Evolutionary conservation across 1,139 yeast species (phyloP).

Genomic region (Kodamaea anthophila): DNA sequence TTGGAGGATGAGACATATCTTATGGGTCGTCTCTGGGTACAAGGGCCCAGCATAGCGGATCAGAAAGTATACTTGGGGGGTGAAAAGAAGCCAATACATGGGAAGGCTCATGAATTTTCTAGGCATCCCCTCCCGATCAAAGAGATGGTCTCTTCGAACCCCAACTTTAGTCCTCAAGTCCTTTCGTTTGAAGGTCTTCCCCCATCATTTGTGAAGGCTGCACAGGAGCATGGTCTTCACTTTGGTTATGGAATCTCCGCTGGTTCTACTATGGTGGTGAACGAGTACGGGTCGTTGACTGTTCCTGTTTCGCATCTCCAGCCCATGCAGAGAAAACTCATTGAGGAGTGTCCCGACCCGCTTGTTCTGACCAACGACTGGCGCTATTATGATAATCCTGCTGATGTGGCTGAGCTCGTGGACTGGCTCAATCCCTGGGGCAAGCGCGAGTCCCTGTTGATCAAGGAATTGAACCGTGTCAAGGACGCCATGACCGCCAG

Average conservation of each 20-base stretch:
- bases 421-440: conserved; percentile 77
- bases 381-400: conserved; percentile 63
- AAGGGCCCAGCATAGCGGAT: conserved; percentile 80
- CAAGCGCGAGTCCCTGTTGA: conserved; percentile 59
- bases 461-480: conserved; percentile 53
- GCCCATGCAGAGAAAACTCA: conserved; percentile 53
- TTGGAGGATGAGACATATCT: conserved; percentile 57
- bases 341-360: conserved; percentile 62
- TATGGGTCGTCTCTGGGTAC: conserved; percentile 90
- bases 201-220: conserved; percentile 15
- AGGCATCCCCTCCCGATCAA: no score
- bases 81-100: no score
- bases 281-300: conserved; percentile 41
- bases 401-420: conserved; percentile 52
- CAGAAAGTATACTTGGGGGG: no score
- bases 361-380: conserved; percentile 51
- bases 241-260: conserved; percentile 8
- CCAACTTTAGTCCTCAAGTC: neutral
- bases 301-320: conserved; percentile 21
- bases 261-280: conserved; percentile 20
- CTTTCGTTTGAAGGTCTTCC: conserved; percentile 12
- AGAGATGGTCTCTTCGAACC: neutral
- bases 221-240: conserved; percentile 15
- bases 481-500: conserved; percentile 52
- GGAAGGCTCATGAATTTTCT: no score